Evolutionary conservation across 768 basidiomycete species (phyloP).

Genomic region (Daedalea quercina): DNA sequence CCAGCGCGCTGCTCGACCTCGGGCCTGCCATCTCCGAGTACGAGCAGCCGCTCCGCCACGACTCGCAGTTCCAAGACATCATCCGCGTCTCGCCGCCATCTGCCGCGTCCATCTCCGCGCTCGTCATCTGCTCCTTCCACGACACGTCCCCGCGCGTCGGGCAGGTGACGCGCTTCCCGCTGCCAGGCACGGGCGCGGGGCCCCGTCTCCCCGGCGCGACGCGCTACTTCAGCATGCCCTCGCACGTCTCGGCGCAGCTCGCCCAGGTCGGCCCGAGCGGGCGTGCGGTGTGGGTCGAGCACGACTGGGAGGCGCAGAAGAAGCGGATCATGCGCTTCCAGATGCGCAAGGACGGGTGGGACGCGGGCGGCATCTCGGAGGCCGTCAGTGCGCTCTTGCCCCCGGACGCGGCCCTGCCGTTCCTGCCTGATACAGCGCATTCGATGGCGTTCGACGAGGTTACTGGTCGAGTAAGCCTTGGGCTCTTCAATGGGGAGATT

Average conservation of each 20-base stretch:
- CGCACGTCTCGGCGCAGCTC: conserved; percentile 18
- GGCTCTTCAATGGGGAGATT: conserved; percentile 46
- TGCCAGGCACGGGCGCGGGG: not conserved
- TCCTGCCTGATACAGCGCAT: conserved; percentile 38
- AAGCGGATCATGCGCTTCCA: conserved; percentile 46
- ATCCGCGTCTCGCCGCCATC: conserved; percentile 13
- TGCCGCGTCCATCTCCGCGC: conserved; percentile 12
- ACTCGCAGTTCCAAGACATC: conserved; percentile 14
- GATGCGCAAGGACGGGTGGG: not conserved
- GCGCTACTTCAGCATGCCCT: conserved; percentile 11
- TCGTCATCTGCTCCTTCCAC: conserved; percentile 13
- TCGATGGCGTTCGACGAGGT: conserved; percentile 51
- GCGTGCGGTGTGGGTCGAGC: conserved; percentile 48
- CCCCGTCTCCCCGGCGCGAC: not conserved
- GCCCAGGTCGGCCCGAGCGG: conserved; percentile 32
- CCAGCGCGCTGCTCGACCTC: conserved; percentile 12
- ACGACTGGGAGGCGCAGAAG: conserved; percentile 41
- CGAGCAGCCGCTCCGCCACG: conserved; percentile 11
- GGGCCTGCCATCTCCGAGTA: conserved; percentile 15
- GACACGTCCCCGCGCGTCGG: conserved; percentile 7
- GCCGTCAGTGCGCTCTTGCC: conserved; percentile 36
- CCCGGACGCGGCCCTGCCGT: conserved; percentile 42
- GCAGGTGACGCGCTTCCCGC: conserved; percentile 14
- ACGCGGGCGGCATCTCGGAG: not conserved
- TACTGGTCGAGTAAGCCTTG: conserved; percentile 43